A percentile compares a stretch with the other conserved stretches of the same genome.
Evolutionary conservation across 192 early-diverging fungal genomes (phyloP).

Genomic region (Dispira simplex): DNA sequence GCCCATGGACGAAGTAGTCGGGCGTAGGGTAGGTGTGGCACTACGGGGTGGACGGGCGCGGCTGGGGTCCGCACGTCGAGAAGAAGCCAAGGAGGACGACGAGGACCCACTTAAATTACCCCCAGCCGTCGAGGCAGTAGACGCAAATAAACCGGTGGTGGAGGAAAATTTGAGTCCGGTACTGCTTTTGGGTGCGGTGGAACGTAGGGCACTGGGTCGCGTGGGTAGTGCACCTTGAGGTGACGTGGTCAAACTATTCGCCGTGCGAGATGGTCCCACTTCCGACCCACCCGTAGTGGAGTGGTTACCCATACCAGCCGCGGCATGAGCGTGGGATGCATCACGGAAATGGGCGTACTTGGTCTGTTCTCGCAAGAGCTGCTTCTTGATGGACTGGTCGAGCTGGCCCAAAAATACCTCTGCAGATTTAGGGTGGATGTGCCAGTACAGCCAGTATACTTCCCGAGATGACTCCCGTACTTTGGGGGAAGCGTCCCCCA

Average conservation of each 20-base stretch:
- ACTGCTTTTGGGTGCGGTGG: not conserved
- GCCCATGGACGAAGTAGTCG: too few relatives aligned
- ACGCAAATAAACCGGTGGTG: slow-evolving; percentile 2
- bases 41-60: not conserved
- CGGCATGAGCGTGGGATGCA: not conserved
- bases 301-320: not conserved
- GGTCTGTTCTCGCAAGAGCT: slow-evolving; percentile 8
- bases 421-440: not conserved
- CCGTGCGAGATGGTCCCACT: not conserved
- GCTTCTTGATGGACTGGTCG: not conserved
- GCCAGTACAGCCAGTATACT: slow-evolving; percentile 11
- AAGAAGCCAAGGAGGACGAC: not conserved
- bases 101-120: not conserved
- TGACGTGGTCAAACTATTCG: not conserved
- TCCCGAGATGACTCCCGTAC: slow-evolving; percentile 6
- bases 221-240: not conserved
- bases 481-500: slow-evolving; percentile 5
- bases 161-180: not conserved
- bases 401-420: not conserved
- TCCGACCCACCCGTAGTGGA: not conserved
- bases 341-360: slow-evolving; percentile 7
- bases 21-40: too few relatives aligned
- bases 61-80: not conserved
- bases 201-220: not conserved
- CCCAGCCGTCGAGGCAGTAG: not conserved